These are phyloP conservation scores for Aaosphaeria arxii DNA, from an alignment of 2,329 filamentous ascomycete species.

Conservation along the genomic window DNA sequence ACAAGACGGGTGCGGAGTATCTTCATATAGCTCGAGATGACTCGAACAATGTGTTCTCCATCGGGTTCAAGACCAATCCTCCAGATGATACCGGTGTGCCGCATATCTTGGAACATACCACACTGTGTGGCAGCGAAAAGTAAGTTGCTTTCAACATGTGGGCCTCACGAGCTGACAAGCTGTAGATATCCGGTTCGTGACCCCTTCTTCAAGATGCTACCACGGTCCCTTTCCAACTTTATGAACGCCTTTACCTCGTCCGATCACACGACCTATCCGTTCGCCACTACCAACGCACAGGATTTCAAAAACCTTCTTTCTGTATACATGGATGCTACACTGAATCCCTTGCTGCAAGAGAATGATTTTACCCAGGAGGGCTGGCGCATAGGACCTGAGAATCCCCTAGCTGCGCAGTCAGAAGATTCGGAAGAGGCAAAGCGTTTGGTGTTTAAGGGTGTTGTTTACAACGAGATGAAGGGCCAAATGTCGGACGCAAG, in stretches of 20 bases:
- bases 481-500: slow-evolving; percentile 97
- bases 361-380: slow-evolving; percentile 96
- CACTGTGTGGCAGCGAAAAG: slow-evolving; percentile 92
- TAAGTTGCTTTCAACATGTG: slow-evolving; percentile 40
- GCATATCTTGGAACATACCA: slow-evolving; percentile 97
- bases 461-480: slow-evolving; percentile 99
- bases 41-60: slow-evolving; percentile 98
- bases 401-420: slow-evolving; percentile 56
- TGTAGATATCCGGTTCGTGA: slow-evolving; percentile 90
- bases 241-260: slow-evolving; percentile 99
- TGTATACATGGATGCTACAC: slow-evolving; percentile 91
- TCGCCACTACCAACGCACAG: slow-evolving; percentile 92
- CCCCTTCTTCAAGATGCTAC: slow-evolving; percentile 99
- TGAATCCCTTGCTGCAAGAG: slow-evolving; percentile 84
- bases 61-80: slow-evolving; percentile 98
- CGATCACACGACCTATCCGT: slow-evolving; percentile 96
- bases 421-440: slow-evolving; percentile 54
- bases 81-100: slow-evolving; percentile 94
- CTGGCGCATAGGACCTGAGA: slow-evolving; percentile 93
- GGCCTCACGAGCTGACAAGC: not conserved
- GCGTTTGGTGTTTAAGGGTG: slow-evolving; percentile 88
- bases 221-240: slow-evolving; percentile 96
- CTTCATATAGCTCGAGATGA: slow-evolving; percentile 93
- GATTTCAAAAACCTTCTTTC: slow-evolving; percentile 96
- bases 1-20: slow-evolving; percentile 94